phyloP scores from a whole-genome alignment of 2,329 filamentous ascomycete genomes.

The Xylariales sp. region DNA sequence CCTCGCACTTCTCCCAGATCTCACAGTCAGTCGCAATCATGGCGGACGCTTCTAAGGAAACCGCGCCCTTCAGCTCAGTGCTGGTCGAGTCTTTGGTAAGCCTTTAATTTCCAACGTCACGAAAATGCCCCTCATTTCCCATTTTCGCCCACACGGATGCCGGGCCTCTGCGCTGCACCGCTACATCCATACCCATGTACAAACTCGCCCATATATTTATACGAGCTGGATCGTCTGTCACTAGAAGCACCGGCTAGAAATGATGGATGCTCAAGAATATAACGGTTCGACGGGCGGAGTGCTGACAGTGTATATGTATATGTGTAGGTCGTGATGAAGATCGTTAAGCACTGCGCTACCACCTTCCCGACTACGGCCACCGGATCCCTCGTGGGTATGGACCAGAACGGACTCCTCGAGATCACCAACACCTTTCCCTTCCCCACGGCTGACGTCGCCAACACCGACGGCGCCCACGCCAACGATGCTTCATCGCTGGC shows the following conservation, averaged over 20 bases:
- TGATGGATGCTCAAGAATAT: no score
- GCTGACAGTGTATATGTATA: no score
- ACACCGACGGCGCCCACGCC: slow-evolving; percentile 64
- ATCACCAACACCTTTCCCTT: slow-evolving; percentile 95
- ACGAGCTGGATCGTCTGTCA: no score
- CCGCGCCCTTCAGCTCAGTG: slow-evolving; percentile 75
- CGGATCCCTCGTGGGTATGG: slow-evolving; percentile 90
- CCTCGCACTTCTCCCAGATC: background rate
- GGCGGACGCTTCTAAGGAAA: slow-evolving; percentile 60
- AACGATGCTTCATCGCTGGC: slow-evolving; percentile 72
- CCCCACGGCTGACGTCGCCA: slow-evolving; percentile 71
- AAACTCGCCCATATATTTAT: no score
- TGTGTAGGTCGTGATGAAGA: slow-evolving; percentile 91
- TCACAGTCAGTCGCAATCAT: slow-evolving; percentile 36
- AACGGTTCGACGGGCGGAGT: no score
- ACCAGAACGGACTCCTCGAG: slow-evolving; percentile 74
- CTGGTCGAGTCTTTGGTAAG: slow-evolving; percentile 92
- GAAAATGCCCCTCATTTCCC: slow-evolving; percentile 20
- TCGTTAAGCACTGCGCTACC: slow-evolving; percentile 90
- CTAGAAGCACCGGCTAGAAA: no score
- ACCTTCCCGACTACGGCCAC: slow-evolving; percentile 86
- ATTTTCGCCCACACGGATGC: no score
- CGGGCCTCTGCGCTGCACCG: no score
- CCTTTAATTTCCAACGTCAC: slow-evolving; percentile 29
- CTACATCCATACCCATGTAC: no score